A percentile compares a stretch with the other conserved stretches of the same genome.
Conservation (phyloP, 108 stramenopile species). For the Asterionellopsis glacialis region DNA sequence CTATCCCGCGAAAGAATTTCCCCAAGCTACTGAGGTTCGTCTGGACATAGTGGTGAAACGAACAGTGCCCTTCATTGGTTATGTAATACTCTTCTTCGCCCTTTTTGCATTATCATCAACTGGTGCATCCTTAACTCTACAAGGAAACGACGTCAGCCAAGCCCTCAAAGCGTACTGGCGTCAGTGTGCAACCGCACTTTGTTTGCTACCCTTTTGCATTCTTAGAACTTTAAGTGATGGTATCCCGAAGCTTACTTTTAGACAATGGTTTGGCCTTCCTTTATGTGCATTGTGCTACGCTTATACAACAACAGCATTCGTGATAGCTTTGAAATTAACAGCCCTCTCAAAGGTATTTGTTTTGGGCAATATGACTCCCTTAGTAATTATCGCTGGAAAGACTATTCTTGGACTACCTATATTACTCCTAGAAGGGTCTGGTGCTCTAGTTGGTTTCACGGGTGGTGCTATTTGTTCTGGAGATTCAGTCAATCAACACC, state of each 20-base stretch:
- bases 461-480: slow-evolving; percentile 29
- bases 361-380: slow-evolving; percentile 22
- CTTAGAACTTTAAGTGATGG: slow-evolving; percentile 15
- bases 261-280: slow-evolving; percentile 22
- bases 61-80: slow-evolving; percentile 41
- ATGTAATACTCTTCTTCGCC: slow-evolving; percentile 27
- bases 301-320: slow-evolving; percentile 25
- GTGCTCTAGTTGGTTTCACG: slow-evolving; percentile 27
- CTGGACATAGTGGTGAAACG: slow-evolving; percentile 39
- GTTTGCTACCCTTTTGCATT: slow-evolving; percentile 15
- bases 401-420: slow-evolving; percentile 20
- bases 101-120: slow-evolving; percentile 35
- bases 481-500: not conserved
- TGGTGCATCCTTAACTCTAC: slow-evolving; percentile 38
- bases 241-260: slow-evolving; percentile 15
- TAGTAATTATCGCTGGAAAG: slow-evolving; percentile 32
- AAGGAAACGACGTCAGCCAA: slow-evolving; percentile 20
- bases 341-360: slow-evolving; percentile 39
- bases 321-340: slow-evolving; percentile 28
- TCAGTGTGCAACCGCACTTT: slow-evolving; percentile 19
- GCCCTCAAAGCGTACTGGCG: slow-evolving; percentile 41
- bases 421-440: slow-evolving; percentile 20
- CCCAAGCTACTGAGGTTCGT: slow-evolving; percentile 14
- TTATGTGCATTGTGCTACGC: slow-evolving; percentile 29
- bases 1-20: not conserved